These are phyloP conservation scores for Calonectria multiphialidica DNA, from an alignment of 2,329 filamentous ascomycete genomes.

Conservation along the genomic window DNA sequence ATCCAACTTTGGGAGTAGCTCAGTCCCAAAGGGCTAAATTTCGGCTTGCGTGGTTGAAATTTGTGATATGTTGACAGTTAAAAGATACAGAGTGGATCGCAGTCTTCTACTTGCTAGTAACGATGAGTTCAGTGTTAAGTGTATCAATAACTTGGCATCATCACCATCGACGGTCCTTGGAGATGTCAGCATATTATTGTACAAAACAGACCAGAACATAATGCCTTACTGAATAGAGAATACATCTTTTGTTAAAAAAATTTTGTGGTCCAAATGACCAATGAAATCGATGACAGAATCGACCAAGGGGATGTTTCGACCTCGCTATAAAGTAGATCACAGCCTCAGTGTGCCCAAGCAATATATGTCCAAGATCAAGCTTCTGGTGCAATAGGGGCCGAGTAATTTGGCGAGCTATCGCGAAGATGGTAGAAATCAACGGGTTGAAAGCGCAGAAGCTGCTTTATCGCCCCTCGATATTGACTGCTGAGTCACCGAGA, in stretches of 20 bases:
- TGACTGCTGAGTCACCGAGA: constrained; percentile 39
- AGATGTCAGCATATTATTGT: constrained; percentile 1
- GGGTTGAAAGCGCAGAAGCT: constrained; percentile 28
- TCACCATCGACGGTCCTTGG: constrained; percentile 18
- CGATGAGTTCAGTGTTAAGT: background rate
- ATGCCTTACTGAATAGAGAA: constrained; percentile 27
- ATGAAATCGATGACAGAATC: constrained; percentile 9
- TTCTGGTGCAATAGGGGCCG: background rate
- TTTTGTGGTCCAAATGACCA: constrained; percentile 1
- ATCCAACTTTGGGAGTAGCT: background rate
- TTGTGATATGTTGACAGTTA: constrained; percentile 4
- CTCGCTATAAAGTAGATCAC: background rate
- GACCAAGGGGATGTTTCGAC: background rate
- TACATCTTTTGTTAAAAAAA: constrained; percentile 30
- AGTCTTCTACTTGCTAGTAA: constrained; percentile 5
- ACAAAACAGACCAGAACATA: background rate
- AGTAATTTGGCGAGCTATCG: background rate
- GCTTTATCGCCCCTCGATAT: constrained; percentile 37
- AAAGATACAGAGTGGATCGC: background rate
- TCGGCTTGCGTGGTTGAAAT: background rate
- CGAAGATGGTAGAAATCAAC: constrained; percentile 3
- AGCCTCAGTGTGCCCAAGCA: background rate
- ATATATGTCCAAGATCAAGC: background rate
- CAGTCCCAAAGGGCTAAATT: background rate
- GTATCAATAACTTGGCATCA: constrained; percentile 25